Base-by-base conservation (phyloP, 352 stramenopile genomes). In the Pythium diclinum region DNA sequence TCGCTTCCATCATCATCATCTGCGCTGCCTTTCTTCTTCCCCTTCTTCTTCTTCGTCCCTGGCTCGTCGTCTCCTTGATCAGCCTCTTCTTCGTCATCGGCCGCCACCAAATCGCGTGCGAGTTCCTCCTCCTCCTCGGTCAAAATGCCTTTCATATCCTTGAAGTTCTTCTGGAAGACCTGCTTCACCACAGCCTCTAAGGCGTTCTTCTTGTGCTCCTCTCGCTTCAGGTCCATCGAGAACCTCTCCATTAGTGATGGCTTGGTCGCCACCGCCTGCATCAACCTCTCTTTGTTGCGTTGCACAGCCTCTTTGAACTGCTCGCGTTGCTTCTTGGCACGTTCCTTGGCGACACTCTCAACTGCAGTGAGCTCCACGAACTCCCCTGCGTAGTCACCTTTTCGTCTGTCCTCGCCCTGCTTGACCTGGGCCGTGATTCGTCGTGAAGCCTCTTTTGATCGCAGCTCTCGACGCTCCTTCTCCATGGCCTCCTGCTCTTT, bases 231-330 rank as follows among this genome's bases (percentile, higher is more conserved):
- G 7, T 75, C 71, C 1, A 83, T 92, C 9, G 76, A 75, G 64
- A 90, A 92, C 9, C 81, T 73, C 67, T 92, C 84, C 80, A 92
- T 91, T 47, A 92, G 76, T 56, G 79, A 86, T 17, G 84, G 80
- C 38, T 73, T 76, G 6, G 72, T 30, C 10, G 84, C 77, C 17
- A 81, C 72, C 10, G 81, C 77, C 21, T 61, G 72, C 13, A 79
- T 51, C 3, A 92, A 61, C 13, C 79, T 77, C 63, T 88, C 74
- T 11, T 82, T 85, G 61, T 92, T 92, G 48, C 83, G 80, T 28
- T 69, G 52, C 34, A 91, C 82, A 0, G 81, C 82, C 42, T 85
- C 79, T 44, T 76, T 73, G 48, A 91, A 89, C 60, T 85, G 73
- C 54, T 77, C 64, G 9, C 77, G 72, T 59, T 85, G 78, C 40